These are phyloP conservation scores for Zelonia costaricensis DNA, from an alignment of 208 protist genomes.

Conservation along the genomic window DNA sequence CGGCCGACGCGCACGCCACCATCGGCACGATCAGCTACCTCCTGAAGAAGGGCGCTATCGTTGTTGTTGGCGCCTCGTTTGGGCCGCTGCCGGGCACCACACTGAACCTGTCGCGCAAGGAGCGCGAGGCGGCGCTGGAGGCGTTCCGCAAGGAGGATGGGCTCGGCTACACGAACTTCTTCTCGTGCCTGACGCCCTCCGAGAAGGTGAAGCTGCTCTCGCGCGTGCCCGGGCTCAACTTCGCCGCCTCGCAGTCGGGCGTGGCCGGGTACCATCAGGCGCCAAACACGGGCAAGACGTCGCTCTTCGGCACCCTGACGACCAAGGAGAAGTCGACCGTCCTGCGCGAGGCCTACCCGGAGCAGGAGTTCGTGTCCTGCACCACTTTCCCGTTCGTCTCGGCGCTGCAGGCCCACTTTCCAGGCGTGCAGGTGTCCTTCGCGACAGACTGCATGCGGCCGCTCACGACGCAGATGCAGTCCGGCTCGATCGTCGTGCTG, in stretches of 20 bases:
- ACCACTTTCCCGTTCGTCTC: constrained; percentile 62
- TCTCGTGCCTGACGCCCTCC: constrained; percentile 37
- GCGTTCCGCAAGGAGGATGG: constrained; percentile 61
- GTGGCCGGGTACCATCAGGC: constrained; percentile 19
- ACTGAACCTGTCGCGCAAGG: constrained; percentile 40
- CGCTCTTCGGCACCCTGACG: constrained; percentile 48
- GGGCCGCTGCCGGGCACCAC: constrained; percentile 48
- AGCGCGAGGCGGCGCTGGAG: constrained; percentile 59
- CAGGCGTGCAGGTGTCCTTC: constrained; percentile 56
- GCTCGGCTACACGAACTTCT: constrained; percentile 74
- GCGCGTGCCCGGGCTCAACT: constrained; percentile 28
- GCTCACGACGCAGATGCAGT: constrained; percentile 33
- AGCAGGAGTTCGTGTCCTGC: constrained; percentile 41
- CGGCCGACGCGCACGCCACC: constrained; percentile 57
- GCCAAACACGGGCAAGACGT: constrained; percentile 52
- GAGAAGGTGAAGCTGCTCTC: constrained; percentile 62
- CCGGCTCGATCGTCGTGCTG: constrained; percentile 64
- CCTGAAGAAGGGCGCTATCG: constrained; percentile 47
- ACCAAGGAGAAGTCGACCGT: constrained; percentile 48
- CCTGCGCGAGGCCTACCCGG: constrained; percentile 43
- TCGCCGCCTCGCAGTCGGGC: constrained; percentile 12
- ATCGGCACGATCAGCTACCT: constrained; percentile 63
- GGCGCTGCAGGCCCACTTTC: constrained; percentile 45
- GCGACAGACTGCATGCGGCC: constrained; percentile 56
- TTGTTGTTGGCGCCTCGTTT: constrained; percentile 67